Base-by-base conservation (phyloP, 2,329 filamentous ascomycete genomes). In the Metarhizium guizhouense region DNA sequence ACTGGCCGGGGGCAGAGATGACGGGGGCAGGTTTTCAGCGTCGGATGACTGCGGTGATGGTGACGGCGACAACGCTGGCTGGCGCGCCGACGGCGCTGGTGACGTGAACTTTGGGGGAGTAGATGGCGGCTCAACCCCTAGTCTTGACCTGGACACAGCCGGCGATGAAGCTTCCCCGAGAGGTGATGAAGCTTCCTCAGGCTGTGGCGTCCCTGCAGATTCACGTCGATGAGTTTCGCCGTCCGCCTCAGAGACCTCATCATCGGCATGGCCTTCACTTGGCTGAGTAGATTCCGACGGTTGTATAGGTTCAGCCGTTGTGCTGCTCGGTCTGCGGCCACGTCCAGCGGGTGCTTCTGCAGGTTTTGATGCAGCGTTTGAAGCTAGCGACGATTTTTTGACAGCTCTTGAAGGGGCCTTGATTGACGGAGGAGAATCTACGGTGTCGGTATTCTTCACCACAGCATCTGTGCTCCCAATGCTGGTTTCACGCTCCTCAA, bases 1-100 rank as follows among this genome's bases (percentile, higher is more conserved):
- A 61, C 72, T 76, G 53, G 74, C 75, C 3, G 78, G 74, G 1
- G 80, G 81, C 54, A 77, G 81, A 5, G 84, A 84, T 1, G 86
- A 88, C 0, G 88, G 88, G 1, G 87, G 87, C 51, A 82, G 84
- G 62, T 93, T 93, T 68, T 94, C 89, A 0, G 86, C 87, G 65
- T 94, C 86, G 0, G 88, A 92, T 1, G 87, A 86, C 62, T 90
- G 87, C 0, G 85, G 85, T 1, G 87, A 88, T 18, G 80, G 80
- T 0, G 86, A 88, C 0, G 84, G 85, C 0, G 82, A 83, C 6
- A 81, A 62, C 1, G 71, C 80, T 13, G 81, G 68, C 59, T 84
- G 81, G 54, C 75, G 76, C 11, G 79, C 76, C 5, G 76, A 74
- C 1, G 74, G 72, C 0, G 74, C 74, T 1, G 79, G 74, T 1